phyloP scores from a whole-genome alignment of 2,329 filamentous ascomycete species.

The Phaeosphaeria sp. region DNA sequence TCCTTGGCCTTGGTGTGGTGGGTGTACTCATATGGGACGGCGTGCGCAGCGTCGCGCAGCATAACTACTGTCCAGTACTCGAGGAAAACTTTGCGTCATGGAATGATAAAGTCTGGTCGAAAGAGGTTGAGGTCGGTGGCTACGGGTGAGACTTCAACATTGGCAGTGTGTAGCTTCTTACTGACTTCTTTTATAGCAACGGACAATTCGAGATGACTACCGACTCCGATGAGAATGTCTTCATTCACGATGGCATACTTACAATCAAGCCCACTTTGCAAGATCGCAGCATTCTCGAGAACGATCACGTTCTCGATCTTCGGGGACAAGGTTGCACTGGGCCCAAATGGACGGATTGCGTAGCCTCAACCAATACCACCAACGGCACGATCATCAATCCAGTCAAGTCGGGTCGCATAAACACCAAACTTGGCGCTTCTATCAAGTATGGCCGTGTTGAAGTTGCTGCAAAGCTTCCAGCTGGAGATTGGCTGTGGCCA shows the following conservation, averaged over 20 bases:
- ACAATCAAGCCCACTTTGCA: constrained; percentile 81
- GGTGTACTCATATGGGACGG: constrained; percentile 80
- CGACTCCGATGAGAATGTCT: constrained; percentile 74
- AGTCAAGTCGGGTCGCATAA: constrained; percentile 77
- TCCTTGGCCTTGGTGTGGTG: constrained; percentile 70
- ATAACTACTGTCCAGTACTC: constrained; percentile 74
- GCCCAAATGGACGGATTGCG: constrained; percentile 64
- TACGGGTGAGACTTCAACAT: constrained; percentile 69
- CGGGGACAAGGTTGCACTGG: constrained; percentile 73
- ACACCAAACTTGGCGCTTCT: constrained; percentile 71
- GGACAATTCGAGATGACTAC: constrained; percentile 84
- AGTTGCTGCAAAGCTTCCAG: constrained; percentile 76
- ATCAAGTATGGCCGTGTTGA: constrained; percentile 85
- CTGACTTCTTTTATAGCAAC: constrained; percentile 63
- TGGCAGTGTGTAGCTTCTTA: neutral
- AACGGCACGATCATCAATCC: constrained; percentile 80
- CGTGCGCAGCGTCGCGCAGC: constrained; percentile 71
- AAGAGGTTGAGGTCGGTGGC: constrained; percentile 76
- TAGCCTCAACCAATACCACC: constrained; percentile 75
- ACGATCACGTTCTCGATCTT: constrained; percentile 73
- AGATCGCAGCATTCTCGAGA: constrained; percentile 68
- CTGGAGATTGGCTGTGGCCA: constrained; percentile 88
- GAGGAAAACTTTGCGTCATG: constrained; percentile 69
- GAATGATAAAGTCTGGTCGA: constrained; percentile 70
- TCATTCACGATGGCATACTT: constrained; percentile 71